These are phyloP conservation scores for Glebionis coronaria DNA, from an alignment of 129 eudicot genomes.

Conservation along the genomic window DNA sequence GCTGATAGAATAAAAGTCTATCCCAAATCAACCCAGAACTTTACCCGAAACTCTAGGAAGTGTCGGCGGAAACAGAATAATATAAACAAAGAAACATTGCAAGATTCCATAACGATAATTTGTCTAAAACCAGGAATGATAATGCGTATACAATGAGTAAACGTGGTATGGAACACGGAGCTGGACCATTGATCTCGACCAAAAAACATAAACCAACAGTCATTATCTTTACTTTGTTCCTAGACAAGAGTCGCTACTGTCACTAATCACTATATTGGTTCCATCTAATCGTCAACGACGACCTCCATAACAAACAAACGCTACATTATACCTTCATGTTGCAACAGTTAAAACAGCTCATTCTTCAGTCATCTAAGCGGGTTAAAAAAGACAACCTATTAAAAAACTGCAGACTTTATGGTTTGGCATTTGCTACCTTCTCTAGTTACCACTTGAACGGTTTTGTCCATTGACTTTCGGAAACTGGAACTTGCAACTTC, in stretches of 20 bases:
- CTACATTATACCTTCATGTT: slow-evolving; percentile 1
- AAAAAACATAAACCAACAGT: slow-evolving; percentile 22
- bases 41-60: too few species aligned
- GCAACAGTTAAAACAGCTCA: slow-evolving; percentile 4
- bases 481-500: slow-evolving; percentile 39
- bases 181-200: slow-evolving; percentile 22
- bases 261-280: not conserved
- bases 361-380: slow-evolving; percentile 19
- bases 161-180: not conserved
- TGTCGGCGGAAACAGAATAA: too few species aligned
- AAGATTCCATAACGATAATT: not conserved
- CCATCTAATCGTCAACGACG: slow-evolving; percentile 1
- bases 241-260: not conserved
- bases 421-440: slow-evolving; percentile 36
- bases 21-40: too few species aligned
- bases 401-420: not conserved
- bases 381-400: not conserved
- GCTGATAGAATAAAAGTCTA: too few species aligned
- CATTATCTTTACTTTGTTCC: slow-evolving; percentile 16
- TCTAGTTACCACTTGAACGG: slow-evolving; percentile 63
- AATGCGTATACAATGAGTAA: not conserved
- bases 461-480: slow-evolving; percentile 59
- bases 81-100: not conserved
- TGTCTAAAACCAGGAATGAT: not conserved
- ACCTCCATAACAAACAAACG: not conserved